Conservation (phyloP, 148 eudicot species). For the Linanthus parryae region DNA sequence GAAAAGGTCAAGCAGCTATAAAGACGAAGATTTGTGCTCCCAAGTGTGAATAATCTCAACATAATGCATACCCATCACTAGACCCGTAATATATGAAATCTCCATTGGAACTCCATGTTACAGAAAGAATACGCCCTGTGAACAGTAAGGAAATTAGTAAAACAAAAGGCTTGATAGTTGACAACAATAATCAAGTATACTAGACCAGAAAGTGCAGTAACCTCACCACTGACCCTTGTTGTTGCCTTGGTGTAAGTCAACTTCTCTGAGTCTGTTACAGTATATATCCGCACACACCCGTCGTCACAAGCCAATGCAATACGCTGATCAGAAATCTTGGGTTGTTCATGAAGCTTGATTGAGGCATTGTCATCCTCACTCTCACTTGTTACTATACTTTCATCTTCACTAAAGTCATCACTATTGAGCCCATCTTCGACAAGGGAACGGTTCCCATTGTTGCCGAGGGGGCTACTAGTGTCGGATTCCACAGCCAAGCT, state of each 20-base stretch:
- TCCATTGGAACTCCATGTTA: slow-evolving; percentile 81
- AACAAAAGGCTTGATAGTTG: background rate
- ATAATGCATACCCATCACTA: slow-evolving; percentile 73
- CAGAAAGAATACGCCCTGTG: slow-evolving; percentile 70
- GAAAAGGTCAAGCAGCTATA: no score
- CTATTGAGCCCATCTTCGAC: slow-evolving; percentile 46
- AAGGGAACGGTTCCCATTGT: slow-evolving; percentile 9
- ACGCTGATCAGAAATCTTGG: slow-evolving; percentile 20
- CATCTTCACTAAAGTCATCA: slow-evolving; percentile 24
- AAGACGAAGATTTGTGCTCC: no score
- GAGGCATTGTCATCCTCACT: slow-evolving; percentile 42
- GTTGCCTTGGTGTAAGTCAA: slow-evolving; percentile 49
- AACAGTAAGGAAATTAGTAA: slow-evolving; percentile 1
- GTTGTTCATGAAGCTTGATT: slow-evolving; percentile 36
- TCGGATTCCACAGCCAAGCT: slow-evolving; percentile 68
- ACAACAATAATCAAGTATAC: background rate
- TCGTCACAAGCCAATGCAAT: slow-evolving; percentile 93
- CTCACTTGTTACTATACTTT: slow-evolving; percentile 37
- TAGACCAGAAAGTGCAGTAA: slow-evolving; percentile 14
- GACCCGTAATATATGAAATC: slow-evolving; percentile 71
- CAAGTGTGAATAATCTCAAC: no score
- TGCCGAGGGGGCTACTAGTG: background rate
- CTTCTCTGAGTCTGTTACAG: slow-evolving; percentile 39
- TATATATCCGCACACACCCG: slow-evolving; percentile 77
- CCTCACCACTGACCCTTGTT: slow-evolving; percentile 98